Conservation (phyloP, 2,329 filamentous ascomycete genomes). For the Drechslerella stenobrocha region DNA sequence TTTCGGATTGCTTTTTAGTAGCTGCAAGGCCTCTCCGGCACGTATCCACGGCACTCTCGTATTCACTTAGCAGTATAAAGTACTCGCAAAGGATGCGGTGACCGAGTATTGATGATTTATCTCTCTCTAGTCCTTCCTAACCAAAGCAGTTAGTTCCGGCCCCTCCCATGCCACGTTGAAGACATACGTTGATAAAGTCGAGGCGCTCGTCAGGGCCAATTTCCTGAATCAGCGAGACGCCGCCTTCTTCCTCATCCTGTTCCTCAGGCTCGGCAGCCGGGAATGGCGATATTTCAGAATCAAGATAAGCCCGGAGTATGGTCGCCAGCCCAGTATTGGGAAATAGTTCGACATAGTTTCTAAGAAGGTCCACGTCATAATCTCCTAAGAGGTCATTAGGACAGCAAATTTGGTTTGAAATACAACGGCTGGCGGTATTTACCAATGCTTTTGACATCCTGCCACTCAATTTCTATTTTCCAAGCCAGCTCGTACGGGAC, state of each 20-base stretch:
- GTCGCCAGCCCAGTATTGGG: constrained; percentile 80
- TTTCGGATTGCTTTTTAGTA: constrained; percentile 64
- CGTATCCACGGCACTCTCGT: constrained; percentile 76
- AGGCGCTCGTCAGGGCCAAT: constrained; percentile 50
- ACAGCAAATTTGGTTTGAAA: neutral
- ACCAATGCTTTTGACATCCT: constrained; percentile 71
- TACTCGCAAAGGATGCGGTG: constrained; percentile 82
- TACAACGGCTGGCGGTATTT: neutral
- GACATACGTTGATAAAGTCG: constrained; percentile 52
- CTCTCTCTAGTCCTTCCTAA: constrained; percentile 59
- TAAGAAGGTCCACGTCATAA: constrained; percentile 75
- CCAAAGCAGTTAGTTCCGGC: constrained; percentile 11
- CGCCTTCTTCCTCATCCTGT: constrained; percentile 59
- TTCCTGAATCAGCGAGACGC: constrained; percentile 69
- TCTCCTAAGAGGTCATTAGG: constrained; percentile 57
- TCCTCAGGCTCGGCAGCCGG: constrained; percentile 57
- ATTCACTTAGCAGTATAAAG: constrained; percentile 81
- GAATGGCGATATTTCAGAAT: constrained; percentile 82
- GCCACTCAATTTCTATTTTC: constrained; percentile 88
- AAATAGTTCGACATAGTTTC: constrained; percentile 80
- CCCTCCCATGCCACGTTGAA: neutral
- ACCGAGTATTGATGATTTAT: constrained; percentile 71
- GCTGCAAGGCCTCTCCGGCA: constrained; percentile 73
- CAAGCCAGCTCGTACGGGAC: constrained; percentile 87
- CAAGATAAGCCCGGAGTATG: constrained; percentile 78